Percentiles rank a stretch among this genome's conserved stretches.
phyloP scores from a whole-genome alignment of 73 alveolate species.

The Paramecium primaurelia region DNA sequence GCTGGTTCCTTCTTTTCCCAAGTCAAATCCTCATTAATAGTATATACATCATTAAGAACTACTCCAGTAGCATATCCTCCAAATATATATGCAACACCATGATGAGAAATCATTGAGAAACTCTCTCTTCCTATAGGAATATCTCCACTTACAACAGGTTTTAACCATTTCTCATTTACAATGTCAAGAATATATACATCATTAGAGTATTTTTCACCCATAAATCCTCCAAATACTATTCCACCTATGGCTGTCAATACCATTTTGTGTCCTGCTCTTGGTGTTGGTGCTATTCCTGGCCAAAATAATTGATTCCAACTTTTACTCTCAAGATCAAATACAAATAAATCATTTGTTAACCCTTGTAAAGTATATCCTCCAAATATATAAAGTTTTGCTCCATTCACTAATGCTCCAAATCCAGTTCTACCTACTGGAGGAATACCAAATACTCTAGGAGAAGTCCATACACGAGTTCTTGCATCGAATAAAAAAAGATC shows the following conservation, averaged over 20 bases:
- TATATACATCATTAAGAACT: conserved; percentile 20
- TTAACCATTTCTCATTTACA: conserved; percentile 29
- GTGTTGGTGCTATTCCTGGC: conserved; percentile 35
- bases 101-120: conserved; percentile 33
- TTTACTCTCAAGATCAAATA: conserved; percentile 46
- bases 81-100: conserved; percentile 35
- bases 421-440: conserved; percentile 62
- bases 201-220: conserved; percentile 39
- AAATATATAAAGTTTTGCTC: conserved; percentile 25
- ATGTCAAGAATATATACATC: conserved; percentile 40
- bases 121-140: conserved; percentile 45
- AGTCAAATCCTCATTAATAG: conserved; percentile 37
- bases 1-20: conserved; percentile 36
- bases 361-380: conserved; percentile 47
- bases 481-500: conserved; percentile 39
- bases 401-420: conserved; percentile 37
- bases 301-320: conserved; percentile 34
- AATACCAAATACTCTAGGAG: conserved; percentile 25
- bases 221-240: conserved; percentile 39
- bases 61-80: conserved; percentile 58
- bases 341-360: conserved; percentile 9
- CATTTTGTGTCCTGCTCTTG: conserved; percentile 52
- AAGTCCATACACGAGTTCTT: conserved; percentile 23
- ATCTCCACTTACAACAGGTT: conserved; percentile 41
- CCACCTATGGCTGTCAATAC: conserved; percentile 35